A percentile compares a stretch with the other conserved stretches of the same genome.
These are phyloP conservation scores for Eucalyptus brandiana DNA, from an alignment of 345 rosid genomes.

Conservation along the genomic window DNA sequence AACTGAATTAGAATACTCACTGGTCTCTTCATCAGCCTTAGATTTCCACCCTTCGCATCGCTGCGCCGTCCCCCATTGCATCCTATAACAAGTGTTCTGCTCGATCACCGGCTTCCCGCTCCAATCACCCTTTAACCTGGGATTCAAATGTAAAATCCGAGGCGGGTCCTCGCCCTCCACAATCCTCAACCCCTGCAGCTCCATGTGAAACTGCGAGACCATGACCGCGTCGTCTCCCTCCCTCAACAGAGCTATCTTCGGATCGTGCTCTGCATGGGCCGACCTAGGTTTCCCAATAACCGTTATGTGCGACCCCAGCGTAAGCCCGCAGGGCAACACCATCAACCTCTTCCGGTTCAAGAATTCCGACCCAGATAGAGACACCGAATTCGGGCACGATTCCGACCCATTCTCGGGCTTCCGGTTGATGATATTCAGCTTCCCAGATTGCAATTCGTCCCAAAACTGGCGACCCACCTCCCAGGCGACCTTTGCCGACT, in stretches of 20 bases:
- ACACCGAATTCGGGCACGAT: conserved; percentile 55
- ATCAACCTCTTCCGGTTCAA: conserved; percentile 25
- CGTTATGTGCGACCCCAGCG: conserved; percentile 82
- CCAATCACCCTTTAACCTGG: conserved; percentile 92
- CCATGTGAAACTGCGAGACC: conserved; percentile 84
- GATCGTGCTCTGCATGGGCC: conserved; percentile 48
- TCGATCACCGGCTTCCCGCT: conserved; percentile 78
- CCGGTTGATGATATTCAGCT: neutral
- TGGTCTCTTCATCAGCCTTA: conserved; percentile 70
- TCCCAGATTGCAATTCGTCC: conserved; percentile 50
- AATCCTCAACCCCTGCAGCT: conserved; percentile 72
- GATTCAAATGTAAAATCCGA: conserved; percentile 77
- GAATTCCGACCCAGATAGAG: conserved; percentile 52
- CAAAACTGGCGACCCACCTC: conserved; percentile 62
- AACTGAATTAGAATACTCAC: conserved; percentile 10
- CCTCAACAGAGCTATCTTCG: conserved; percentile 33
- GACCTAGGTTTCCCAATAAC: conserved; percentile 71
- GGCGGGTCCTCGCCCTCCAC: conserved; percentile 99
- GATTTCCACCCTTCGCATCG: conserved; percentile 89
- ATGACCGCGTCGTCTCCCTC: conserved; percentile 32
- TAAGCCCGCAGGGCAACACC: conserved; percentile 81
- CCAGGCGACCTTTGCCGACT: conserved; percentile 65
- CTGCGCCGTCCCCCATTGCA: conserved; percentile 87
- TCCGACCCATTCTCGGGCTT: conserved; percentile 20
- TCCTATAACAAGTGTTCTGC: conserved; percentile 87